phyloP scores from a whole-genome alignment of 1,284 basidiomycete species.

The Grifola frondosa region DNA sequence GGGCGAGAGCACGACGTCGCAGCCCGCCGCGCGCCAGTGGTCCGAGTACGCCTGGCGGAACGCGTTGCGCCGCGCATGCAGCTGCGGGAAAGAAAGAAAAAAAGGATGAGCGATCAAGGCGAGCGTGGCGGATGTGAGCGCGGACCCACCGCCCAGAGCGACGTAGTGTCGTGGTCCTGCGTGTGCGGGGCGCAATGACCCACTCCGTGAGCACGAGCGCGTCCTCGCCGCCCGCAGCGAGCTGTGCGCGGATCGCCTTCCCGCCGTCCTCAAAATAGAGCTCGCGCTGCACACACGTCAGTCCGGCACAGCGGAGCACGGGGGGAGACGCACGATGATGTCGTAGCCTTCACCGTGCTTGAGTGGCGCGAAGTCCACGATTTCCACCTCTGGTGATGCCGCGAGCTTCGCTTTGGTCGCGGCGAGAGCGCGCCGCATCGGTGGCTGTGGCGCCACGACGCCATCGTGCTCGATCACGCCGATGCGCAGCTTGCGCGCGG shows the following conservation, averaged over 20 bases:
- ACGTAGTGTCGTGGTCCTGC: not conserved
- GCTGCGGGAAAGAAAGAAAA: too few species aligned
- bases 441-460: constrained; percentile 44
- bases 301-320: not conserved
- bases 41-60: constrained; percentile 2
- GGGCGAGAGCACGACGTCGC: constrained; percentile 5
- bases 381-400: constrained; percentile 41
- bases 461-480: constrained; percentile 49
- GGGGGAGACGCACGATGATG: constrained; percentile 31
- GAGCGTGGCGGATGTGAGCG: not conserved
- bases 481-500: not conserved
- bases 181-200: constrained; percentile 1
- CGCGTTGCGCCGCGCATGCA: not conserved
- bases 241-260: not conserved
- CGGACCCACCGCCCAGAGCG: constrained; percentile 3
- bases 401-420: too few species aligned
- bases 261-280: constrained; percentile 4
- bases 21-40: constrained; percentile 1
- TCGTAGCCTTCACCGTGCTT: constrained; percentile 35
- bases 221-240: constrained; percentile 1
- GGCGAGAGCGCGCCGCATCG: too few species aligned
- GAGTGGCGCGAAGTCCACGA: constrained; percentile 41
- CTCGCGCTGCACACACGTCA: not conserved
- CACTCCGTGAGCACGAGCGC: constrained; percentile 2
- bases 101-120: too few species aligned